phyloP scores from a whole-genome alignment of 805 yeast species.

The Candida suzukii region DNA sequence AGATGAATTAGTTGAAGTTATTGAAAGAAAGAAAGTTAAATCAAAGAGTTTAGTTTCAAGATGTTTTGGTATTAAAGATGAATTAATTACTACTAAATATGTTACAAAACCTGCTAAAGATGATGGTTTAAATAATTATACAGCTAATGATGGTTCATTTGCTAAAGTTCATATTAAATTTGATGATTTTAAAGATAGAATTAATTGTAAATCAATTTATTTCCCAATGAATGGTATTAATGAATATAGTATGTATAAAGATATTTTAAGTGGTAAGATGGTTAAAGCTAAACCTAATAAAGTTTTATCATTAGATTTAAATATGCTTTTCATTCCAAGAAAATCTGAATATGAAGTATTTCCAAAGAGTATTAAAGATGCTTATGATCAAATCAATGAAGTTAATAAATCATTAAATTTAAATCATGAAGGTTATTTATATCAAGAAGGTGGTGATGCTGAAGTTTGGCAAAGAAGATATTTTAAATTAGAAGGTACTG shows the following conservation, averaged over 20 bases:
- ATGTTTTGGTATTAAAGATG: conserved; percentile 31
- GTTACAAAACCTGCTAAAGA: conserved; percentile 39
- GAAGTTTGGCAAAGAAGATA: conserved; percentile 64
- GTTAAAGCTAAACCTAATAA: conserved; percentile 41
- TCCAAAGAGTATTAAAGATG: conserved; percentile 62
- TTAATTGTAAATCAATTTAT: conserved; percentile 45
- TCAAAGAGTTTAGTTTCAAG: conserved; percentile 24
- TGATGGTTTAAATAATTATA: conserved; percentile 55
- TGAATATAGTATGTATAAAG: conserved; percentile 63
- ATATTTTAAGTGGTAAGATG: conserved; percentile 21
- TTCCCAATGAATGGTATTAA: conserved; percentile 61
- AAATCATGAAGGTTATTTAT: conserved; percentile 58
- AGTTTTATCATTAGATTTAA: conserved; percentile 61
- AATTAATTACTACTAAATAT: conserved; percentile 41
- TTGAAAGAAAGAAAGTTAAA: conserved; percentile 37
- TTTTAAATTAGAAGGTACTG: conserved; percentile 66
- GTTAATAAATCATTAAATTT: conserved; percentile 20
- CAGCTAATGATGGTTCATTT: conserved; percentile 87
- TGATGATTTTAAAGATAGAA: conserved; percentile 45
- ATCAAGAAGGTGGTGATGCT: conserved; percentile 92
- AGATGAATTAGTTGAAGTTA: conserved; percentile 50
- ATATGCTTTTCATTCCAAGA: conserved; percentile 66
- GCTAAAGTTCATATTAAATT: conserved; percentile 69
- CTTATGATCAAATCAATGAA: conserved; percentile 34
- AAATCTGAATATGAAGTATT: conserved; percentile 50